These are phyloP conservation scores for Dryas alaskensis DNA, from an alignment of 306 rosid species.

Conservation along the genomic window DNA sequence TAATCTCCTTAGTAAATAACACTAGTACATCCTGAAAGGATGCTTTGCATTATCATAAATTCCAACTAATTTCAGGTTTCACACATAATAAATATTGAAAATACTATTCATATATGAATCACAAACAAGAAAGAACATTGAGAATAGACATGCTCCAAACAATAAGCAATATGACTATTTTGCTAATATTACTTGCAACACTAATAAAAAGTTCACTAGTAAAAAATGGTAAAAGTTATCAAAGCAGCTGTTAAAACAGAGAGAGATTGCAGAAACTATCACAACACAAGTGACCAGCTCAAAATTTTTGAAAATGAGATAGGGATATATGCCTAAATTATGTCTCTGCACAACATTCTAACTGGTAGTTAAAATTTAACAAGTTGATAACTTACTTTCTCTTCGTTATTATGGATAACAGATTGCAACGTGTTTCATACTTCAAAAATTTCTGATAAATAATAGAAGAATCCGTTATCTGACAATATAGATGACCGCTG, in stretches of 20 bases:
- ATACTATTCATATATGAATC: too few species aligned
- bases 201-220: too few species aligned
- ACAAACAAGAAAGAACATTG: too few species aligned
- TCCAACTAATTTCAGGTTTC: too few species aligned
- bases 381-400: conserved; percentile 56
- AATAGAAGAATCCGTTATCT: conserved; percentile 46
- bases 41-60: too few species aligned
- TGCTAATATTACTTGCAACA: too few species aligned
- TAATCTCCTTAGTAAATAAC: too few species aligned
- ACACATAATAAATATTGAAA: too few species aligned
- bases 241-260: neutral
- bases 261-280: neutral
- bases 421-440: conserved; percentile 45
- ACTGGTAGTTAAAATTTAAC: conserved; percentile 22
- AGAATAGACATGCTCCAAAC: too few species aligned
- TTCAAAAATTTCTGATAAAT: conserved; percentile 41
- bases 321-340: neutral
- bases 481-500: conserved; percentile 31
- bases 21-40: too few species aligned
- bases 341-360: conserved; percentile 19
- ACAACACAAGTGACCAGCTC: neutral
- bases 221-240: too few species aligned
- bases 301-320: neutral
- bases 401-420: conserved; percentile 34
- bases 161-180: too few species aligned